These are phyloP conservation scores for Acephala macrosclerotiorum DNA, from an alignment of 2,329 filamentous ascomycete genomes.

Conservation along the genomic window DNA sequence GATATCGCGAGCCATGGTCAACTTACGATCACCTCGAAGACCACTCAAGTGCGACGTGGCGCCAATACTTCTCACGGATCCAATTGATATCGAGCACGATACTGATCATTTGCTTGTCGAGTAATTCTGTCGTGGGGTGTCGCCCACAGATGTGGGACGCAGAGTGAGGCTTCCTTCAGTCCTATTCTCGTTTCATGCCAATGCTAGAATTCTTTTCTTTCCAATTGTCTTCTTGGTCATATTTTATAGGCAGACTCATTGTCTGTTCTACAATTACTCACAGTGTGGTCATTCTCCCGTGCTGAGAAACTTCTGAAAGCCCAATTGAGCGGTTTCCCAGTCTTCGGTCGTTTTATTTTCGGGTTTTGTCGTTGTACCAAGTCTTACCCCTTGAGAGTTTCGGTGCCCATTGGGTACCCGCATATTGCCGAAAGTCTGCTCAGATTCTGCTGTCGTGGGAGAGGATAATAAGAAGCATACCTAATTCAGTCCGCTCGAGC, in stretches of 20 bases:
- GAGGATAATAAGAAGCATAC: conserved; percentile 39
- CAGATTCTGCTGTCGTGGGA: conserved; percentile 30
- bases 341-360: conserved; percentile 20
- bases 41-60: conserved; percentile 42
- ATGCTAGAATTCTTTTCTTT: conserved; percentile 8
- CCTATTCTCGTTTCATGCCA: conserved; percentile 21
- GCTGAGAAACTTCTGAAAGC: conserved; percentile 4
- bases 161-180: conserved; percentile 24
- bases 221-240: conserved; percentile 25
- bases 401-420: conserved; percentile 37
- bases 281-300: not conserved
- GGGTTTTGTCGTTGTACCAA: conserved; percentile 2
- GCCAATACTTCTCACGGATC: conserved; percentile 33
- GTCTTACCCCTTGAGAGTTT: conserved; percentile 17
- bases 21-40: conserved; percentile 29
- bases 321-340: conserved; percentile 9
- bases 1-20: conserved; percentile 35
- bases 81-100: conserved; percentile 42
- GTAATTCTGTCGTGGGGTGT: conserved; percentile 39
- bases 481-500: conserved; percentile 29
- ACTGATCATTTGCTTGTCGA: conserved; percentile 39
- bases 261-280: conserved; percentile 13
- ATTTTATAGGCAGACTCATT: conserved; percentile 14
- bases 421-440: conserved; percentile 38
- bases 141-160: conserved; percentile 26